Evolutionary conservation across 169 alveolate genomes (phyloP), one percentile per base, ranked within the genome.

Genomic region (Perkinsus chesapeaki): DNA sequence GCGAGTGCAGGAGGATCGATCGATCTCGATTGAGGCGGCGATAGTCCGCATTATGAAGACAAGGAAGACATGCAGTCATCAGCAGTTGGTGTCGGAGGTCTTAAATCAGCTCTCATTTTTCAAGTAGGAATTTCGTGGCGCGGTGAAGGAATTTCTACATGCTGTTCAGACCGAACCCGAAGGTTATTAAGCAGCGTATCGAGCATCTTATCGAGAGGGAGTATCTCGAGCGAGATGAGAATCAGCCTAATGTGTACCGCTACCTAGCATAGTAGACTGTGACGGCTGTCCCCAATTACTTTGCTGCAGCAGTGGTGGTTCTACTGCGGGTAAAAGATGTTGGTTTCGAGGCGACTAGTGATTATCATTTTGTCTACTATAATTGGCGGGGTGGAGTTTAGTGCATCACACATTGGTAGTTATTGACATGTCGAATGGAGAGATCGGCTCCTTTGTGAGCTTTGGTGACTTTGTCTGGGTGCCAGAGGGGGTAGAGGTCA

Each of bases 21-120:
- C 98, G 39, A 95, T 95, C n/a, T 98, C 99, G 43, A 96, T 98
- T 72, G 98, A 98, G 93, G 99, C 99, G 31, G 98, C 98, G 10
- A 97, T 97, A 39, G 99, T 98, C 60, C 96, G 98, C 73, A 97
- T 98, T 37, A 98, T 98, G 99, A 98, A 98, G 94, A 94, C 97
- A 73, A 95, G 98, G 93, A 95, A 95, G 95, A 91, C 94, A 93
- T 91, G 94, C 93, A 82, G 94, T 48, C 96, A 96, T 94, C 96
- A 95, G 94, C 96, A 95, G 93, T 91, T 94, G 39, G 93, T 93
- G 36, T 94, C 95, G 0, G 94, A 94, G 94, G 96, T 94, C 47
- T 93, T 94, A 93, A 93, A 95, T 39, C 96, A 95, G 94, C 94
- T 96, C 36, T 60, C 82, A 60, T 60, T 60, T 60, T 60, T 60